A percentile compares a stretch with the other conserved stretches of the same genome.
These are phyloP conservation scores for Penicillium griseofulvum DNA, from an alignment of 2,329 filamentous ascomycete species.

Conservation along the genomic window DNA sequence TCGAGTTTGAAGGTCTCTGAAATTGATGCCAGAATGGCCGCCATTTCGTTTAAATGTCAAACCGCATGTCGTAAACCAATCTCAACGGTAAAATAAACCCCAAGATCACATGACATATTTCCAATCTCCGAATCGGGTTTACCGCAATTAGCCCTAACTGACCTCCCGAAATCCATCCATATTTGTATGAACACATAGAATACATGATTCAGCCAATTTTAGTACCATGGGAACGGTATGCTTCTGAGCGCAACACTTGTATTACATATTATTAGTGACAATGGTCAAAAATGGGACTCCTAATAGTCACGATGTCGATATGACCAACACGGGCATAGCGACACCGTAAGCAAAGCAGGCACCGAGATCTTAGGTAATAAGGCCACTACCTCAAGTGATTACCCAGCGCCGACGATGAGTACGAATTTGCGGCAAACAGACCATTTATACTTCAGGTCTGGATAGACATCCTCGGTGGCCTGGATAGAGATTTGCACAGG, in stretches of 20 bases:
- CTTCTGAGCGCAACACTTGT: no score
- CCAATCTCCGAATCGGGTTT: background rate
- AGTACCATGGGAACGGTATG: no score
- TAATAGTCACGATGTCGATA: background rate
- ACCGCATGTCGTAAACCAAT: background rate
- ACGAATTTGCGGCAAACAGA: no score
- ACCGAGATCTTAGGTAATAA: no score
- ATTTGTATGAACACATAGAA: no score
- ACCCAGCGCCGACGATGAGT: background rate
- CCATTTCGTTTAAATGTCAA: no score
- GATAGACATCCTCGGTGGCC: background rate
- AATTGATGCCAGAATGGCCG: background rate
- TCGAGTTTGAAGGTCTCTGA: background rate
- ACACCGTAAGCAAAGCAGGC: background rate
- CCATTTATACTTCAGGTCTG: background rate
- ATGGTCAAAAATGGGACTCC: background rate
- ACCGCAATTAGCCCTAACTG: background rate
- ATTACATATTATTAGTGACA: background rate
- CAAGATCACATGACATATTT: background rate
- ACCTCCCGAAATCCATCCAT: background rate
- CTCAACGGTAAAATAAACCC: background rate
- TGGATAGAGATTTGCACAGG: conserved; percentile 6
- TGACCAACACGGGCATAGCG: background rate
- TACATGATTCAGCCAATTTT: no score
- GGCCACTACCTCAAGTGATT: background rate